Conservation (phyloP, 495 filamentous ascomycete genomes). For the Chaetomium fimeti region DNA sequence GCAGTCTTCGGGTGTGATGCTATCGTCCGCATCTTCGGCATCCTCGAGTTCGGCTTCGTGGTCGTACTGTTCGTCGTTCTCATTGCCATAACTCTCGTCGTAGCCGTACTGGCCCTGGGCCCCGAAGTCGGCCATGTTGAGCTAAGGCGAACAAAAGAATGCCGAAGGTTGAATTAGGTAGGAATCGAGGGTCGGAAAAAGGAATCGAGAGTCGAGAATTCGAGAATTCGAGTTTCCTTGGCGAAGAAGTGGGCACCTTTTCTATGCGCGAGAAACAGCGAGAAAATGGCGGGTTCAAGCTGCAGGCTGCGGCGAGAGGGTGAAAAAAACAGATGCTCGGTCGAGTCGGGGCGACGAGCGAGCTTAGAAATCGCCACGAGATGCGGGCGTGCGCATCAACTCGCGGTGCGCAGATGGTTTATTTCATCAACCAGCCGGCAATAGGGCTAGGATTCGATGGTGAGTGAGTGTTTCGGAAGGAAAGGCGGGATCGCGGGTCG, state of each 20-base stretch:
- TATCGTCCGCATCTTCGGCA: conserved; percentile 72
- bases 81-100: conserved; percentile 44
- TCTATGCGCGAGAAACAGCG: background rate
- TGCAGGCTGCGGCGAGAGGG: background rate
- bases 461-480: conserved; percentile 5
- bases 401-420: conserved; percentile 23
- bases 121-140: conserved; percentile 33
- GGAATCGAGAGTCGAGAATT: background rate
- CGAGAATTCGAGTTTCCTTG: background rate
- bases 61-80: conserved; percentile 46
- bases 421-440: conserved; percentile 24
- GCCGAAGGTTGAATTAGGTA: background rate
- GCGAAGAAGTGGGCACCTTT: background rate
- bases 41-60: conserved; percentile 66
- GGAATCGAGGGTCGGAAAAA: background rate
- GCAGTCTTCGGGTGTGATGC: conserved; percentile 91
- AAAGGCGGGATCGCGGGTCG: conserved; percentile 18
- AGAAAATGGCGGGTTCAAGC: background rate
- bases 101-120: conserved; percentile 27
- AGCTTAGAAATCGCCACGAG: conserved; percentile 35
- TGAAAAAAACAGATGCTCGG: background rate
- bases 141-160: background rate
- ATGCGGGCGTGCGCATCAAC: conserved; percentile 33
- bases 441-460: background rate
- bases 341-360: background rate